Conservation (phyloP, 306 rosid species). For the Potentilla sterilis region DNA sequence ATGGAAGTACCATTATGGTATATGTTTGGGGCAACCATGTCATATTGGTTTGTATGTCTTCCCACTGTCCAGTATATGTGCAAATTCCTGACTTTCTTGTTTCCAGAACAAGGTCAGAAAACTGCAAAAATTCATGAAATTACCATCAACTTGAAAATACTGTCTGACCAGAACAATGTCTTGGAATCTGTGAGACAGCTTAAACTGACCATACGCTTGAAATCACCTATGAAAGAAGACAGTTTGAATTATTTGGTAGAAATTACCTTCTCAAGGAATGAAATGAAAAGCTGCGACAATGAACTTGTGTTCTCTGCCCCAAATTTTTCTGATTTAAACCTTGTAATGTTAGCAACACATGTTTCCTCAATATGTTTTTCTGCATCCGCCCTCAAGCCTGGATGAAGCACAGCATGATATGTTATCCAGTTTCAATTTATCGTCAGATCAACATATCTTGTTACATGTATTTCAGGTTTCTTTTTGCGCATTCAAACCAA, state of each 20-base stretch:
- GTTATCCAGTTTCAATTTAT: not conserved
- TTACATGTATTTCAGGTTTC: not conserved
- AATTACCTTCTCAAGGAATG: constrained; percentile 67
- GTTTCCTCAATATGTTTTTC: constrained; percentile 56
- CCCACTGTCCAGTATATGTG: constrained; percentile 66
- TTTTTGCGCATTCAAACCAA: not conserved
- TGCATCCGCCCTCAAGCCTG: constrained; percentile 71
- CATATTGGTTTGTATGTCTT: constrained; percentile 48
- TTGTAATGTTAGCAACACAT: constrained; percentile 48
- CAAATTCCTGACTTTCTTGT: constrained; percentile 57
- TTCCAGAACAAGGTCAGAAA: constrained; percentile 43
- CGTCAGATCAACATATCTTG: not conserved
- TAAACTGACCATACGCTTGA: not conserved
- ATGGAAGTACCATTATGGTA: constrained; percentile 58
- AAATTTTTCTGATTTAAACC: constrained; percentile 34
- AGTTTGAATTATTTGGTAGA: not conserved
- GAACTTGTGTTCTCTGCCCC: constrained; percentile 57
- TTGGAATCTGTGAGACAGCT: not conserved
- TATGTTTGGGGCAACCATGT: constrained; percentile 80
- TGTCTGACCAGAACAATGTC: constrained; percentile 15
- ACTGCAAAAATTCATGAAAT: constrained; percentile 49
- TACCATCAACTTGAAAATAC: constrained; percentile 7
- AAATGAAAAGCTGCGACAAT: constrained; percentile 68
- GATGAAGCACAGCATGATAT: constrained; percentile 22
- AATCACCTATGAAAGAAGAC: not conserved